phyloP scores from a whole-genome alignment of 148 eudicot species.

The Rhododendron williamsianum region DNA sequence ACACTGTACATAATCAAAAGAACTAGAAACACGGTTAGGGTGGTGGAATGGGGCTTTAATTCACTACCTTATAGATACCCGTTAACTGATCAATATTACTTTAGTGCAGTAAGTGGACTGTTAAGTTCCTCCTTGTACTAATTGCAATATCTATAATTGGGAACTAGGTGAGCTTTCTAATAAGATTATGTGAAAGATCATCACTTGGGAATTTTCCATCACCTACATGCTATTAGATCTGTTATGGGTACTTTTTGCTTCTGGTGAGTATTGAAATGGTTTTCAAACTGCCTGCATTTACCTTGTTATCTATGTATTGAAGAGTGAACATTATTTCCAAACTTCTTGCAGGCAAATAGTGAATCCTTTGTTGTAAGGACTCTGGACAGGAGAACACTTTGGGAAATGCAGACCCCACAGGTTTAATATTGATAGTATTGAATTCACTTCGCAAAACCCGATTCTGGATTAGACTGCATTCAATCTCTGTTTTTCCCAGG shows the following conservation, averaged over 20 bases:
- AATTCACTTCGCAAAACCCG: background rate
- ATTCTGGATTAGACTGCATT: background rate
- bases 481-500: slow-evolving; percentile 30
- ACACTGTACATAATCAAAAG: no score
- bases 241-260: background rate
- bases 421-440: slow-evolving; percentile 24
- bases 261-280: background rate
- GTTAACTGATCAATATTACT: background rate
- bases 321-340: background rate
- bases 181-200: slow-evolving; percentile 1
- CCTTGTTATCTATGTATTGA: background rate
- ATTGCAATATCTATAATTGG: background rate
- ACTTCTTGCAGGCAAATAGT: slow-evolving; percentile 55
- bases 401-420: slow-evolving; percentile 99
- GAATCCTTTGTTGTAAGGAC: slow-evolving; percentile 77
- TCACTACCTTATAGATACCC: background rate
- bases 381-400: slow-evolving; percentile 82
- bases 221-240: background rate
- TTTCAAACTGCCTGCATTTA: background rate
- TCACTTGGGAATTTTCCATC: background rate
- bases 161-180: background rate
- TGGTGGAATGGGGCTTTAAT: background rate
- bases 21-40: background rate
- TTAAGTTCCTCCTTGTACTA: background rate
- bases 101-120: background rate